A percentile compares a stretch with the other conserved stretches of the same genome.
phyloP scores from a whole-genome alignment of 768 basidiomycete genomes.

The Cystofilobasidium bisporidii region DNA sequence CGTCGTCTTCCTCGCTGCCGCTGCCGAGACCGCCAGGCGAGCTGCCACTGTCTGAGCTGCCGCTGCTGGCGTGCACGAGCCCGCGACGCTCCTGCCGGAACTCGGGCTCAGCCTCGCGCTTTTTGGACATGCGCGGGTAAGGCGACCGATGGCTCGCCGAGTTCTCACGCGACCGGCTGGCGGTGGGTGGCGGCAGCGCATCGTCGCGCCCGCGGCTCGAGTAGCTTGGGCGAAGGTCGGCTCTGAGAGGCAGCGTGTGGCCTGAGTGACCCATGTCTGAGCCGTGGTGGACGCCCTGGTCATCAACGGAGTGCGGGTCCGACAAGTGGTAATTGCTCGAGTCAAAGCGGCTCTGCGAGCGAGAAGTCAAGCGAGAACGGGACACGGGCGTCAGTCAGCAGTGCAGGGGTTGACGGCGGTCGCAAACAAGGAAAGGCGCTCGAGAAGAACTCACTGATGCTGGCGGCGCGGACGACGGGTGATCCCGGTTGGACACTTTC shows the following conservation, averaged over 20 bases:
- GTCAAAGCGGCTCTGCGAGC: background rate
- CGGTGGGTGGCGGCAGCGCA: background rate
- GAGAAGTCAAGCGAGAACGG: too few species aligned
- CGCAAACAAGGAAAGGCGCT: background rate
- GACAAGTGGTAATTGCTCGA: background rate
- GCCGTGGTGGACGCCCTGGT: background rate
- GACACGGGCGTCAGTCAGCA: too few species aligned
- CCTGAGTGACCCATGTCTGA: background rate
- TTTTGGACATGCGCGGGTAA: slow-evolving; percentile 21
- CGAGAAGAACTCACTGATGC: background rate
- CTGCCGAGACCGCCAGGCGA: background rate
- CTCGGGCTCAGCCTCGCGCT: slow-evolving; percentile 14
- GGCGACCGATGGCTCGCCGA: background rate
- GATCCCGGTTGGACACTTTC: background rate
- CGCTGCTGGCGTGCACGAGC: slow-evolving; percentile 5
- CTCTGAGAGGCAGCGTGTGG: background rate
- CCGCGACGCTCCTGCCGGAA: slow-evolving; percentile 10
- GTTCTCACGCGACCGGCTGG: background rate
- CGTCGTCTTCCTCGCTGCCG: background rate
- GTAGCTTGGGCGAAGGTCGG: background rate
- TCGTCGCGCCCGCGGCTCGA: background rate
- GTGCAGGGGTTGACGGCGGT: background rate
- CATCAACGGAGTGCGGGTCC: background rate
- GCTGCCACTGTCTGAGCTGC: background rate
- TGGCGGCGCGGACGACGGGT: background rate